These are phyloP conservation scores for Alloascoidea africana DNA, from an alignment of 805 yeast species.

Conservation along the genomic window DNA sequence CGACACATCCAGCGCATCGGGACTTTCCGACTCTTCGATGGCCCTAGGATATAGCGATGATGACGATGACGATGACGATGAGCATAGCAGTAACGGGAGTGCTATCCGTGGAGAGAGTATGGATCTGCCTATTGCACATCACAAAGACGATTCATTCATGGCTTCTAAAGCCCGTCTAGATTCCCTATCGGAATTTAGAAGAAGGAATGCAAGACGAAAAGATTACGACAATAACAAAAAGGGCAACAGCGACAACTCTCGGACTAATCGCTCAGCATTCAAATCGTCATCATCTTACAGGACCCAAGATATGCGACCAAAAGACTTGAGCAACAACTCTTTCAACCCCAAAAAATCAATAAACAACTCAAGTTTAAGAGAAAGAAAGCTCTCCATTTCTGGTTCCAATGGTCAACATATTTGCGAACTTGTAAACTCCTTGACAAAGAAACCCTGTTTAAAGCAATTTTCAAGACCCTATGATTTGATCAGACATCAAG, in stretches of 20 bases:
- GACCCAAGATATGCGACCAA: not conserved
- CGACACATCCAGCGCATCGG: too few relatives aligned
- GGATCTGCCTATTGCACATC: not conserved
- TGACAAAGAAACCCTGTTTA: slow-evolving; percentile 50
- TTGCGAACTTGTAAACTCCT: slow-evolving; percentile 45
- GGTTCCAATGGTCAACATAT: slow-evolving; percentile 21
- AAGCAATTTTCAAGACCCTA: slow-evolving; percentile 88
- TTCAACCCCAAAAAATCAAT: not conserved
- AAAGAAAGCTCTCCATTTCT: not conserved
- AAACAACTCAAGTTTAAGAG: not conserved
- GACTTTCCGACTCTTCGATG: not conserved
- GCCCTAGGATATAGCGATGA: too few relatives aligned
- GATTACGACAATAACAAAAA: too few relatives aligned
- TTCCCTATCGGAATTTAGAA: not conserved
- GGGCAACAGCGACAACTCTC: too few relatives aligned
- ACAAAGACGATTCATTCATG: not conserved
- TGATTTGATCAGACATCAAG: slow-evolving; percentile 89
- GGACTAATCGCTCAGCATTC: too few relatives aligned
- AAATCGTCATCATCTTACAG: not conserved
- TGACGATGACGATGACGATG: not conserved
- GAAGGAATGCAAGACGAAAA: not conserved
- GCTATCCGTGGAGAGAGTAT: slow-evolving; percentile 1
- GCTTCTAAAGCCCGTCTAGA: not conserved
- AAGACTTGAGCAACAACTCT: not conserved
- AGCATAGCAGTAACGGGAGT: not conserved